Conservation (phyloP, 2,329 filamentous ascomycete genomes). For the Aureobasidium zeae region DNA sequence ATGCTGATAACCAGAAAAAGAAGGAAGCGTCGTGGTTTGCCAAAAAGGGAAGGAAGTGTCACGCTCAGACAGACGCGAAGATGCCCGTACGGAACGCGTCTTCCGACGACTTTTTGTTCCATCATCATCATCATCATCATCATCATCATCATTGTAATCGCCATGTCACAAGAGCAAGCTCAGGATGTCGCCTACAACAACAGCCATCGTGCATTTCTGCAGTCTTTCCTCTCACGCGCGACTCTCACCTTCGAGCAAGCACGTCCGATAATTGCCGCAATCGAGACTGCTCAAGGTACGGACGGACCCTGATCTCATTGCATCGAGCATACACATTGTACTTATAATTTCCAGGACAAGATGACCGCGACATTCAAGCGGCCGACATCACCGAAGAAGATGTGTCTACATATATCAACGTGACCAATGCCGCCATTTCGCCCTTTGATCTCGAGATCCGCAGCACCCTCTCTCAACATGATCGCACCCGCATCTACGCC, state of each 20-base stretch:
- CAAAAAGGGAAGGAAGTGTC: conserved; percentile 8
- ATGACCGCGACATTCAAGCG: conserved; percentile 34
- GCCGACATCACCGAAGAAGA: conserved; percentile 60
- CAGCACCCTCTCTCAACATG: conserved; percentile 53
- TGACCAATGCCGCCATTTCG: conserved; percentile 62
- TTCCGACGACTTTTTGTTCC: too few species aligned
- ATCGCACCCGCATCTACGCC: conserved; percentile 61
- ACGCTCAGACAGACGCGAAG: too few species aligned
- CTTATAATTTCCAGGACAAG: background rate
- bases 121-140: too few species aligned
- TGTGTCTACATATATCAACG: conserved; percentile 59
- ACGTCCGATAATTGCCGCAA: conserved; percentile 64
- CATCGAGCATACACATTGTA: too few species aligned
- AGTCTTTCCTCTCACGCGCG: conserved; percentile 73
- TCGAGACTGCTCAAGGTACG: conserved; percentile 53
- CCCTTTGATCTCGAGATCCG: conserved; percentile 84
- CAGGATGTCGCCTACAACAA: conserved; percentile 42
- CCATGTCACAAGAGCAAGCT: conserved; percentile 6
- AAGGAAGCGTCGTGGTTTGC: too few species aligned
- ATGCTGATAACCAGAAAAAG: too few species aligned
- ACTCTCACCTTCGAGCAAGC: conserved; percentile 67
- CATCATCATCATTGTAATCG: too few species aligned
- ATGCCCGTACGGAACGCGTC: conserved; percentile 11
- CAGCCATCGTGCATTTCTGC: conserved; percentile 77
- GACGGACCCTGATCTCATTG: too few species aligned